These are phyloP conservation scores for Lentinus brumalis DNA, from an alignment of 768 basidiomycete genomes.

Conservation along the genomic window DNA sequence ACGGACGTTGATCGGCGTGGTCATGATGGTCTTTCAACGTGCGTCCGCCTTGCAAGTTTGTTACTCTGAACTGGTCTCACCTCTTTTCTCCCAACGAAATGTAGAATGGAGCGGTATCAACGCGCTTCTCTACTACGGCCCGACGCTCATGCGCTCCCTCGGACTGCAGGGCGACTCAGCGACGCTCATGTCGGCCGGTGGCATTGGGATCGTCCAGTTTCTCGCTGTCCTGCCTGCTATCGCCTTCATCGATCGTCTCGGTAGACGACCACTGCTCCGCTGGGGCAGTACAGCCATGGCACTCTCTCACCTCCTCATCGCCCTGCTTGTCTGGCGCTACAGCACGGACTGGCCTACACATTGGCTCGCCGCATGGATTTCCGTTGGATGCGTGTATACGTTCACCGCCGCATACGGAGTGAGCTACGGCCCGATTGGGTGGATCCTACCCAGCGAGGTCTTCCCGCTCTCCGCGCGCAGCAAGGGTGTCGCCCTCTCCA, in stretches of 20 bases:
- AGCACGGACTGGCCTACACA: conserved; percentile 61
- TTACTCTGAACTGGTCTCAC: neutral
- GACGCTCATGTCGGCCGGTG: conserved; percentile 71
- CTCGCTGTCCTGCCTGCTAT: conserved; percentile 77
- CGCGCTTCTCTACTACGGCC: conserved; percentile 81
- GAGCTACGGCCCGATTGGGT: conserved; percentile 78
- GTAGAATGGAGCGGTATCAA: conserved; percentile 89
- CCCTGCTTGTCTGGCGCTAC: conserved; percentile 58
- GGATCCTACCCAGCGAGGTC: conserved; percentile 84
- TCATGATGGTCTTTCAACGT: conserved; percentile 88
- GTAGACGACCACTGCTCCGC: conserved; percentile 66
- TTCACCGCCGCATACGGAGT: conserved; percentile 81
- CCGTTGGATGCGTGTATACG: conserved; percentile 71
- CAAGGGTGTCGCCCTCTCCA: conserved; percentile 81
- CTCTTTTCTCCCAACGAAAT: neutral
- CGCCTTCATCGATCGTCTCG: conserved; percentile 64
- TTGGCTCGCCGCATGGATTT: conserved; percentile 60
- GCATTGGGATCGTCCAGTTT: conserved; percentile 79
- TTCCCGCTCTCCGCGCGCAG: conserved; percentile 79
- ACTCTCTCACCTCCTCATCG: conserved; percentile 63
- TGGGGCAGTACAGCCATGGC: conserved; percentile 67
- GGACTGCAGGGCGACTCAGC: conserved; percentile 62
- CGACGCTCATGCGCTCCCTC: conserved; percentile 64
- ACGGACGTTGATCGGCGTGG: conserved; percentile 68
- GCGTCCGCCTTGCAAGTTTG: conserved; percentile 26